phyloP scores from a whole-genome alignment of 345 rosid species.

The Corymbia maculata region DNA sequence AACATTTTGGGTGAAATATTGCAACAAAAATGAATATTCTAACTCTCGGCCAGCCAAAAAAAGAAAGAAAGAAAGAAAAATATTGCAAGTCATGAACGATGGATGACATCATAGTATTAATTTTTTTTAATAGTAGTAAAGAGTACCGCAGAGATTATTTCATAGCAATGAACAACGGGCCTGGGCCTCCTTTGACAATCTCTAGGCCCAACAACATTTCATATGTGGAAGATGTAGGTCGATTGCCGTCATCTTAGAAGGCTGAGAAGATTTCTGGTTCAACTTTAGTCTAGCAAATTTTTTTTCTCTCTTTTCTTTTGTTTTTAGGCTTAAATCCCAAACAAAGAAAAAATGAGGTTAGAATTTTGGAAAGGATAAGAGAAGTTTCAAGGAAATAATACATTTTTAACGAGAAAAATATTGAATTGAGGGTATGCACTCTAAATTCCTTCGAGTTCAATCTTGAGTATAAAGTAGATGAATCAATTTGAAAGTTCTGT shows the following conservation, averaged over 20 bases:
- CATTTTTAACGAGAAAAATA: neutral
- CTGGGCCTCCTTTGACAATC: neutral
- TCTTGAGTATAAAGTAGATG: neutral
- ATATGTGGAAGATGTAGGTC: neutral
- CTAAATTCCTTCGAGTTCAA: neutral
- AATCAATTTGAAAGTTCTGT: neutral
- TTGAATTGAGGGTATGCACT: neutral
- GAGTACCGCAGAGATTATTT: neutral
- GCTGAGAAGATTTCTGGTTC: neutral
- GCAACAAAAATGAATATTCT: neutral
- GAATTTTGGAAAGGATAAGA: neutral
- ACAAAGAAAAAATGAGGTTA: too few relatives aligned
- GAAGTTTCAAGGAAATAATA: neutral
- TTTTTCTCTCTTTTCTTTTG: neutral
- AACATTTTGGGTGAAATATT: neutral
- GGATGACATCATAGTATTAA: neutral
- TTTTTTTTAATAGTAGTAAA: neutral
- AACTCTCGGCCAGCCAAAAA: neutral
- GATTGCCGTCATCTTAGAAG: neutral
- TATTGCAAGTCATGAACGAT: neutral
- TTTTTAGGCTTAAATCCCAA: neutral
- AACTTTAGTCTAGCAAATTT: neutral
- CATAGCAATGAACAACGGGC: neutral
- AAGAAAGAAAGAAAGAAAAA: neutral
- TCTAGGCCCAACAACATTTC: neutral